These are phyloP conservation scores for Xylaria telfairii DNA, from an alignment of 495 filamentous ascomycete species.

Conservation along the genomic window DNA sequence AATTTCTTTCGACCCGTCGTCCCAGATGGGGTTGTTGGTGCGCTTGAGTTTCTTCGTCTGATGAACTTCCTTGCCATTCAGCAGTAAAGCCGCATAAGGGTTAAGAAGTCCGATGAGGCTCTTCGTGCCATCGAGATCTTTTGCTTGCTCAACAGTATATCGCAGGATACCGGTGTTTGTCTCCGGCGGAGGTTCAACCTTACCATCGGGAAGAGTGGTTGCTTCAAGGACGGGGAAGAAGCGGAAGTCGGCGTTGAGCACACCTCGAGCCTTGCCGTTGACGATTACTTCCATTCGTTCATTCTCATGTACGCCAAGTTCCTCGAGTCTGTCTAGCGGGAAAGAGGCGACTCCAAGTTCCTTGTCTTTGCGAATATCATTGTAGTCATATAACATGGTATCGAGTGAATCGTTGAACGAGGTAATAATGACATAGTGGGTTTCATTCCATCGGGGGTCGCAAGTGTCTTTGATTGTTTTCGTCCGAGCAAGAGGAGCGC, in stretches of 20 bases:
- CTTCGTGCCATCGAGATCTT: slow-evolving; percentile 91
- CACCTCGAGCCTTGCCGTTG: slow-evolving; percentile 83
- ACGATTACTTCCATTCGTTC: slow-evolving; percentile 80
- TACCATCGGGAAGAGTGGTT: slow-evolving; percentile 74
- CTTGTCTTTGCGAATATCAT: slow-evolving; percentile 95
- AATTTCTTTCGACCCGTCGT: slow-evolving; percentile 87
- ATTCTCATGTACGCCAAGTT: slow-evolving; percentile 79
- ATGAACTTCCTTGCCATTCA: slow-evolving; percentile 90
- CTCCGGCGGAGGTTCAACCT: slow-evolving; percentile 79
- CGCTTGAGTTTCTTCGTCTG: slow-evolving; percentile 88
- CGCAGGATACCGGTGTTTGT: slow-evolving; percentile 90
- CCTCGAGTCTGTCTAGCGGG: slow-evolving; percentile 78
- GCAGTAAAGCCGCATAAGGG: slow-evolving; percentile 83
- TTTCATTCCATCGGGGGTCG: slow-evolving; percentile 95
- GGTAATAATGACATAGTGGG: slow-evolving; percentile 90
- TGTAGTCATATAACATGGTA: slow-evolving; percentile 86
- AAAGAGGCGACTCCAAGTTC: slow-evolving; percentile 89
- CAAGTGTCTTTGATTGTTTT: slow-evolving; percentile 84
- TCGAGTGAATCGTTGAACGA: slow-evolving; percentile 86
- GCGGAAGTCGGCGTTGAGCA: slow-evolving; percentile 79
- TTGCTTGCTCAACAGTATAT: slow-evolving; percentile 92
- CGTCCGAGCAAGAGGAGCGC: slow-evolving; percentile 80
- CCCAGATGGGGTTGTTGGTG: slow-evolving; percentile 95
- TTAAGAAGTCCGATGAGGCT: slow-evolving; percentile 87
- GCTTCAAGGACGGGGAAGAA: slow-evolving; percentile 94